Base-by-base conservation (phyloP, 192 early-diverging fungal species). In the Rhizophagus sp. region DNA sequence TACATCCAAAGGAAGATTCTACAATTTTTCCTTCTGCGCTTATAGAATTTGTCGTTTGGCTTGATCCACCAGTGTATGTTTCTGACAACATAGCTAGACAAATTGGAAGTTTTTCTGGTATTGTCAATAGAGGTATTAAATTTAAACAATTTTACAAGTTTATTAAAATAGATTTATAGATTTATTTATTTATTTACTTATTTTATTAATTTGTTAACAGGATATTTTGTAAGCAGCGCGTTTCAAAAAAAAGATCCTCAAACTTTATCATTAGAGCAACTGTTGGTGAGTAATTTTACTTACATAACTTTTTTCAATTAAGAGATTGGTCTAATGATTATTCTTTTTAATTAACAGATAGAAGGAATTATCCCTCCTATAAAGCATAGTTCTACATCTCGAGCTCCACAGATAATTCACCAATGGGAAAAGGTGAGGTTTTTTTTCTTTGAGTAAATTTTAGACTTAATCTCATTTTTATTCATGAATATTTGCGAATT, bases 51-150 rank as follows among this genome's bases (percentile, higher is more conserved):
- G 76, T 78, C 7, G 61, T 36, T 24, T 27, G 62, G 44, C 76
- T 78, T 47, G 63, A 50, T 27, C 76, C 76, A 78, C 44, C 76
- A 1, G 76, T 78, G 22, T 78, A 78, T 67, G 64, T 78, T 25
- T 13, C 76, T 67, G 76, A 78, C 22, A 78, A 30, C 7, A 47
- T 67, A 30, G 76, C 76, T 3, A 65, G 61, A 63, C 15, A 8
- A 9, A 50, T 78, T 24, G 76, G 41, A 65, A 62, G 49, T 67
- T 34, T 30, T 19, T 52, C 52, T 17, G 12, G 25, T 15, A 25
- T 64, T 39, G 30, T 10, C 41, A 64, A 15, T 34, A 62, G 52
- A 75, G 73, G 73, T 75, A 57, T 30, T 25, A 39, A 71, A 10
- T 25, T 30, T 17, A 3, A 19, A 36, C 34, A 41, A 41, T 41